A percentile compares a stretch with the other conserved stretches of the same genome.
phyloP scores from a whole-genome alignment of 176 grass and related monocot species.

The Rhynchospora tenuis region DNA sequence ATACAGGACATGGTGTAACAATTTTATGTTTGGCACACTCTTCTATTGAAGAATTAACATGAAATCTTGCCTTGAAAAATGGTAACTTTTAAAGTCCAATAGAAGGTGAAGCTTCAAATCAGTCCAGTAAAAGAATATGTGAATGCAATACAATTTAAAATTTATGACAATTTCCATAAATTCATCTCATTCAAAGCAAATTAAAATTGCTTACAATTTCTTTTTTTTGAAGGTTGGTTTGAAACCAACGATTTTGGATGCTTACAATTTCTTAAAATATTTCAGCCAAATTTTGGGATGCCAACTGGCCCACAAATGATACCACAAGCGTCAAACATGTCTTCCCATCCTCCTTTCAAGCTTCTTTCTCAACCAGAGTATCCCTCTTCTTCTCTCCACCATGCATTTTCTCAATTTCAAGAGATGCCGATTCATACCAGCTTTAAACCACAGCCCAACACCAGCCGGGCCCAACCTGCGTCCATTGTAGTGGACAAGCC shows the following conservation, averaged over 20 bases:
- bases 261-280: background rate
- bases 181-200: conserved; percentile 5
- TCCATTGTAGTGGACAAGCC: conserved; percentile 71
- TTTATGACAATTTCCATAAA: background rate
- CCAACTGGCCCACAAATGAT: conserved; percentile 45
- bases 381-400: conserved; percentile 41
- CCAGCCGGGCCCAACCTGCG: conserved; percentile 48
- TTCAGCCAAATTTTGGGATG: conserved; percentile 73
- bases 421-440: conserved; percentile 1
- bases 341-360: conserved; percentile 57
- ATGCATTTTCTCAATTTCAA: conserved; percentile 27
- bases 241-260: no score
- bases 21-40: background rate
- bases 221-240: no score
- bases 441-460: conserved; percentile 31
- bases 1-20: background rate
- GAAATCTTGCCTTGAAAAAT: background rate
- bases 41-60: conserved; percentile 2
- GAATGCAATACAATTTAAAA: conserved; percentile 14
- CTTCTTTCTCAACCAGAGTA: conserved; percentile 53
- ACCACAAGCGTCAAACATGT: conserved; percentile 67
- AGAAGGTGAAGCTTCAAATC: background rate
- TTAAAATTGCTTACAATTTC: conserved; percentile 2
- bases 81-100: background rate
- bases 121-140: background rate